Base-by-base conservation (phyloP, 495 filamentous ascomycete genomes). In the Penicillium manginii region DNA sequence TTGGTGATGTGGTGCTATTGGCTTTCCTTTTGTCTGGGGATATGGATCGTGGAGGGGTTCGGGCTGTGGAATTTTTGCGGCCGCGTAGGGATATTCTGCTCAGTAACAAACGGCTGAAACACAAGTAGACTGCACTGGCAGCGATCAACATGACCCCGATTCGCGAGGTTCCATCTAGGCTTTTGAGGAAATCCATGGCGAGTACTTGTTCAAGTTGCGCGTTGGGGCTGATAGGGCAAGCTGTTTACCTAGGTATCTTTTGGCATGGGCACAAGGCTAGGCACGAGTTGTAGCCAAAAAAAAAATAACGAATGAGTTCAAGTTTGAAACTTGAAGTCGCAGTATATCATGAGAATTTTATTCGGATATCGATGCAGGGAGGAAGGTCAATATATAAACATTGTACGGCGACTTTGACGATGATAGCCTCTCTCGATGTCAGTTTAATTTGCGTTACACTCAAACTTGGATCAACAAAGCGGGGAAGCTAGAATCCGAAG, bases 11-110 rank as follows among this genome's bases (percentile, higher is more conserved):
- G 55, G 48, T 59, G 61, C 67, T 72, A 45, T 46, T 60, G 55
- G 59, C 4, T 43, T 68, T 55, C 50, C 74, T 78, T 45, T 80
- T 80, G 21, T 77, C 75, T 6, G 83, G 84, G 2, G 85, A 86
- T 29, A 85, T 57, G 0, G 84, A 84, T 18, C 79, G 80, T 26
- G 84, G 83, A 42, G 86, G 84, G 18, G 83, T 86, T 54, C 68
- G 76, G 18, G 86, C 69, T 56, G 61, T 73, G 54, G 69, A 78
- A 39, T 58, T 62, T 61, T 50, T 72, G 63, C 68, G 78, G 59
- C 57, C 64, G 59, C 60, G 77, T 61, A 63, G 60, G 50, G 39
- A 64, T 32, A 62, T 12, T 52, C 60, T 51, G 49, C 12, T 53
- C n/a, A 60, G 31, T 18, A 68, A 50, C 33, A 49, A 5, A 35